A percentile compares a stretch with the other conserved stretches of the same genome.
Evolutionary conservation across 2,329 filamentous ascomycete species (phyloP).

Genomic region (Bipolaris zeicola): DNA sequence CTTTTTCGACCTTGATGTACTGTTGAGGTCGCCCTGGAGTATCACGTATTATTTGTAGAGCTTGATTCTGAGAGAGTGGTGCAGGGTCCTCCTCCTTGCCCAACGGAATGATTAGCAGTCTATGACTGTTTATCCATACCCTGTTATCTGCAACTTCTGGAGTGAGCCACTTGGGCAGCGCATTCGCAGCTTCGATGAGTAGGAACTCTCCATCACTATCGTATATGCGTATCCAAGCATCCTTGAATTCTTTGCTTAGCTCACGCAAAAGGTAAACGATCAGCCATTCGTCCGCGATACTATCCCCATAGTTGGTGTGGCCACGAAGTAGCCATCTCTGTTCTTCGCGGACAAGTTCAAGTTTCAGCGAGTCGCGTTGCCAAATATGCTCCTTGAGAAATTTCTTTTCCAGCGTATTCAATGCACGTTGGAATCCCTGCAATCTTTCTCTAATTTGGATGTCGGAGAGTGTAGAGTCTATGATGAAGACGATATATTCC

Average conservation of each 20-base stretch:
- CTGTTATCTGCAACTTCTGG: conserved; percentile 87
- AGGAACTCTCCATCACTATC: conserved; percentile 96
- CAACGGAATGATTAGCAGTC: conserved; percentile 74
- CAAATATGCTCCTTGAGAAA: conserved; percentile 89
- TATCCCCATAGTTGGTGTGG: conserved; percentile 86
- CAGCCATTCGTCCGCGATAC: conserved; percentile 96
- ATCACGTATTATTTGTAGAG: conserved; percentile 64
- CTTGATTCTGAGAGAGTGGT: conserved; percentile 66
- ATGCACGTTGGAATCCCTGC: conserved; percentile 73
- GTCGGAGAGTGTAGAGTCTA: conserved; percentile 62
- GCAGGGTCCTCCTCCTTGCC: conserved; percentile 35
- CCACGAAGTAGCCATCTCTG: conserved; percentile 70
- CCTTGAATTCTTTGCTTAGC: conserved; percentile 72
- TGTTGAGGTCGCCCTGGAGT: conserved; percentile 67
- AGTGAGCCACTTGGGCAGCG: conserved; percentile 86
- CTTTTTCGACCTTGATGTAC: conserved; percentile 76
- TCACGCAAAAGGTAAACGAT: conserved; percentile 88
- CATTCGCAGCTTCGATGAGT: conserved; percentile 88
- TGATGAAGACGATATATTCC: conserved; percentile 79
- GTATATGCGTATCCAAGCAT: conserved; percentile 80
- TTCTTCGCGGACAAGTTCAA: conserved; percentile 66
- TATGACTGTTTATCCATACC: conserved; percentile 83
- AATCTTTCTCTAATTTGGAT: conserved; percentile 68
- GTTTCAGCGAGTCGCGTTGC: conserved; percentile 83
- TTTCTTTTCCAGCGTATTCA: conserved; percentile 65